A percentile compares a stretch with the other conserved stretches of the same genome.
These are phyloP conservation scores for Lactarius hatsudake DNA, from an alignment of 768 basidiomycete genomes.

Conservation along the genomic window DNA sequence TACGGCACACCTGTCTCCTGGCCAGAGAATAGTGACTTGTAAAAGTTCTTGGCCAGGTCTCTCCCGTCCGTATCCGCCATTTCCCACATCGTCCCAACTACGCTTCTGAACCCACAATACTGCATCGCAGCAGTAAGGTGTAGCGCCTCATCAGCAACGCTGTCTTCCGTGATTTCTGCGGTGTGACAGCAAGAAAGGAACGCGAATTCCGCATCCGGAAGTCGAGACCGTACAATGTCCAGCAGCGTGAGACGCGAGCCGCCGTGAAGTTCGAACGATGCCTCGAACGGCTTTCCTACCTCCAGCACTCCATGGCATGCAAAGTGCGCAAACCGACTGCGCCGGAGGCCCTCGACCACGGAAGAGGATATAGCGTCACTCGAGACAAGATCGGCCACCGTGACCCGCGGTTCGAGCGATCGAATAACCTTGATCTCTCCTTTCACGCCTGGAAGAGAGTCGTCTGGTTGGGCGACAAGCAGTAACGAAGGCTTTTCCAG, in stretches of 20 bases:
- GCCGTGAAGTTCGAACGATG: too few species aligned
- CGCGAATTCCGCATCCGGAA: too few species aligned
- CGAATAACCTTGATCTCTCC: background rate
- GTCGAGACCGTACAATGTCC: too few species aligned
- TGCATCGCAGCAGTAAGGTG: conserved; percentile 26
- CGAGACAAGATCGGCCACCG: too few species aligned
- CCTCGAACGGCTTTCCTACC: too few species aligned
- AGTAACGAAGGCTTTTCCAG: background rate
- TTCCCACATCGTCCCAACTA: conserved; percentile 12
- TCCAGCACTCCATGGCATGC: too few species aligned
- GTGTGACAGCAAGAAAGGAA: conserved; percentile 11
- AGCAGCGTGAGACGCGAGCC: too few species aligned
- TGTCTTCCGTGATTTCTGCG: background rate
- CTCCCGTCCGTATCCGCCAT: conserved; percentile 23
- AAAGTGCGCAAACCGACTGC: too few species aligned
- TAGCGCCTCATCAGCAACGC: conserved; percentile 19
- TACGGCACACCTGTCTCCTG: background rate
- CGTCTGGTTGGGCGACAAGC: background rate
- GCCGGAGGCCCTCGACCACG: too few species aligned
- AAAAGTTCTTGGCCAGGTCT: conserved; percentile 14
- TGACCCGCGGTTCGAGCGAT: too few species aligned
- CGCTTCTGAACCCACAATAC: conserved; percentile 20
- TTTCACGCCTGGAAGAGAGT: background rate
- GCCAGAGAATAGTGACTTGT: conserved; percentile 4
- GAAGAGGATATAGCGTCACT: too few species aligned